Percentiles rank a stretch among this genome's conserved stretches.
Evolutionary conservation across 1,139 yeast genomes (phyloP).

Genomic region (Candida gigantensis): DNA sequence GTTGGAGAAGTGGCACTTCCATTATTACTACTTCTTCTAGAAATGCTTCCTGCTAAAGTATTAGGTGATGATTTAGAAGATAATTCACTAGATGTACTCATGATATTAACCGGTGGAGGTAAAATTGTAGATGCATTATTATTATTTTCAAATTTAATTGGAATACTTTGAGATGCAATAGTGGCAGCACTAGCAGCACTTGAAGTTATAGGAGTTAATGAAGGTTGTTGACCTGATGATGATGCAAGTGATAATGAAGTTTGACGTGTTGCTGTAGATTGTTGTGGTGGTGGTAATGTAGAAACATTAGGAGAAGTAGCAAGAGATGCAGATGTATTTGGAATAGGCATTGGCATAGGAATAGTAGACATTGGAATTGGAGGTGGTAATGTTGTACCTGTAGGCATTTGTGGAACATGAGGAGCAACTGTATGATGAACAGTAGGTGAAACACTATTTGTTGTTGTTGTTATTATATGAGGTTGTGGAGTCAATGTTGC

Average conservation of each 20-base stretch:
- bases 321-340: background rate
- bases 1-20: background rate
- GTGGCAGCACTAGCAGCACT: constrained; percentile 17
- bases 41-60: no score
- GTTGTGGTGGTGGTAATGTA: background rate
- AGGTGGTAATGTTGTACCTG: constrained; percentile 3
- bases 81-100: no score
- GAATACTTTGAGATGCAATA: constrained; percentile 16
- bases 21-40: no score
- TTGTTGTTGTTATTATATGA: constrained; percentile 9
- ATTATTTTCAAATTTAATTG: constrained; percentile 7
- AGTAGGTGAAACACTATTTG: constrained; percentile 6
- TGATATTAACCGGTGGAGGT: no score
- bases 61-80: no score
- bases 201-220: constrained; percentile 15
- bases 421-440: constrained; percentile 3
- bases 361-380: constrained; percentile 6
- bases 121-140: background rate
- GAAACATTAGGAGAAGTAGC: background rate
- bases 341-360: no score
- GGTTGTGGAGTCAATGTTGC: constrained; percentile 9
- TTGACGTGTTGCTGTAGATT: background rate
- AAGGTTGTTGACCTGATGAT: constrained; percentile 10
- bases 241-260: constrained; percentile 6
- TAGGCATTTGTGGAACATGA: constrained; percentile 1